These are phyloP conservation scores for Bimuria novae-zelandiae DNA, from an alignment of 2,329 filamentous ascomycete species.

Conservation along the genomic window DNA sequence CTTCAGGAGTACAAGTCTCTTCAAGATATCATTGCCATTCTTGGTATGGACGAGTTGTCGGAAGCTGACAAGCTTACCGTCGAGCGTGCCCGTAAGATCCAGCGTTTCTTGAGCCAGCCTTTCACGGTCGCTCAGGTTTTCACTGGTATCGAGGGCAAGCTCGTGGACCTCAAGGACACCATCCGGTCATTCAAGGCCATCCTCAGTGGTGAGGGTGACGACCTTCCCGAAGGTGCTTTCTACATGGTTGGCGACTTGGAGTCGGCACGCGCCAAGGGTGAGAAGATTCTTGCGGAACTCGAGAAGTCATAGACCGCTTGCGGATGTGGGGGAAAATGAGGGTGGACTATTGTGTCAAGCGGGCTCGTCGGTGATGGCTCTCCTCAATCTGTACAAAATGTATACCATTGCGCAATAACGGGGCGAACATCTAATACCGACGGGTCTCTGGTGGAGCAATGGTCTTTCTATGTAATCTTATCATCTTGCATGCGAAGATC, in stretches of 20 bases:
- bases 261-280: slow-evolving; percentile 92
- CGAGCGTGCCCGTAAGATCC: slow-evolving; percentile 99
- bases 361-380: slow-evolving; percentile 41
- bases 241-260: slow-evolving; percentile 99
- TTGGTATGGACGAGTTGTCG: slow-evolving; percentile 99
- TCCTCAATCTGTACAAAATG: slow-evolving; percentile 44
- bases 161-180: slow-evolving; percentile 98
- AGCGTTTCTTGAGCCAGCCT: slow-evolving; percentile 99
- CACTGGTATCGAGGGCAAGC: slow-evolving; percentile 93
- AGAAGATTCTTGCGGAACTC: slow-evolving; percentile 98
- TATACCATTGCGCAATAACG: slow-evolving; percentile 35
- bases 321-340: slow-evolving; percentile 40
- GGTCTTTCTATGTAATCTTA: slow-evolving; percentile 46
- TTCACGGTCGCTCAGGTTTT: slow-evolving; percentile 90
- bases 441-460: slow-evolving; percentile 40
- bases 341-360: slow-evolving; percentile 38
- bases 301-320: slow-evolving; percentile 56
- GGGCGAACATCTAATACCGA: slow-evolving; percentile 33
- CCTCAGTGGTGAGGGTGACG: slow-evolving; percentile 91
- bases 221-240: slow-evolving; percentile 88
- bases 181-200: slow-evolving; percentile 98
- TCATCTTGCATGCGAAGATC: slow-evolving; percentile 46
- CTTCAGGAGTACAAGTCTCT: slow-evolving; percentile 99
- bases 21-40: slow-evolving; percentile 99
- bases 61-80: slow-evolving; percentile 99